phyloP scores from a whole-genome alignment of 805 yeast species.

The Metschnikowia santaceciliae region DNA sequence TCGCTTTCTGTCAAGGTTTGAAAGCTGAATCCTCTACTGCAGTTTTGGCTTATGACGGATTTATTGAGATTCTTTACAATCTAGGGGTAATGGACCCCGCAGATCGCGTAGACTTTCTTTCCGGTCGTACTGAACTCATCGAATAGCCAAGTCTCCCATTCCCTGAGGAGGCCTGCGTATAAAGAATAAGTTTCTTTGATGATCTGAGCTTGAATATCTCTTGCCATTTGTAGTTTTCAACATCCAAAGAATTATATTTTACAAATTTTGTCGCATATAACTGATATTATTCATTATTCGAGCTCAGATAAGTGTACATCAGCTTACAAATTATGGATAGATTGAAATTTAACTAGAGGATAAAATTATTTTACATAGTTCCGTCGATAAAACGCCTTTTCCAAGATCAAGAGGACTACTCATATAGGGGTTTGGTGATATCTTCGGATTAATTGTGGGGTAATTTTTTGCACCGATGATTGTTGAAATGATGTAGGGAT shows the following conservation, averaged over 20 bases:
- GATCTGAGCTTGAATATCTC: conserved; percentile 39
- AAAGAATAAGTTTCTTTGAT: conserved; percentile 31
- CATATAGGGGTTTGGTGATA: not conserved
- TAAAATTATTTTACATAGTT: conserved; percentile 25
- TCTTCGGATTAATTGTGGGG: not conserved
- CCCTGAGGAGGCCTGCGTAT: conserved; percentile 48
- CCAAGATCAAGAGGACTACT: conserved; percentile 19
- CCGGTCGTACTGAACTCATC: not conserved
- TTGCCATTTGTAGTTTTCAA: conserved; percentile 45
- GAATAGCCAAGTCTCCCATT: conserved; percentile 47
- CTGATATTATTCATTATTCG: conserved; percentile 32
- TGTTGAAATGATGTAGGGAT: not conserved
- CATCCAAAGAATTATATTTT: conserved; percentile 39
- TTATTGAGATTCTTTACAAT: conserved; percentile 33
- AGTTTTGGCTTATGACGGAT: conserved; percentile 40
- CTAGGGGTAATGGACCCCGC: conserved; percentile 27
- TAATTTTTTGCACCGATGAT: not conserved
- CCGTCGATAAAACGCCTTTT: conserved; percentile 38
- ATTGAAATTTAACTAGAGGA: conserved; percentile 20
- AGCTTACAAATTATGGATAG: conserved; percentile 23
- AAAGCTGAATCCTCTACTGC: conserved; percentile 64
- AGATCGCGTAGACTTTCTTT: conserved; percentile 4
- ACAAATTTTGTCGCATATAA: conserved; percentile 43
- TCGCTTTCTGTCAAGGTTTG: conserved; percentile 57
- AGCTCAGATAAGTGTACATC: conserved; percentile 25